Conservation (phyloP, 495 filamentous ascomycete species). For the Penicillium parvum region DNA sequence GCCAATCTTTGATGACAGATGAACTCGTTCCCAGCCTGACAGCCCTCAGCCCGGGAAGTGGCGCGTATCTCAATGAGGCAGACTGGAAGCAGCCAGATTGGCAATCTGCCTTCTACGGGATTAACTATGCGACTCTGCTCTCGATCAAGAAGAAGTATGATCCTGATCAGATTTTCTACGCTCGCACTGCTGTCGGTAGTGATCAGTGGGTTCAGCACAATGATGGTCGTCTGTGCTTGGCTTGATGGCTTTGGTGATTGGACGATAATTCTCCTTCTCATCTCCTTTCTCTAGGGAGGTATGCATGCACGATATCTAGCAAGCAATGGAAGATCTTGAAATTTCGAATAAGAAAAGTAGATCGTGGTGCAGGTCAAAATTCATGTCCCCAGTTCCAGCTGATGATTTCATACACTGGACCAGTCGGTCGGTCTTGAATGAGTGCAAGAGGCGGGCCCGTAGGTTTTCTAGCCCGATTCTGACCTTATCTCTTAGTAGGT, state of each 20-base stretch:
- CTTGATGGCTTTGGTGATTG: slow-evolving; percentile 3
- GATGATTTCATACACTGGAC: too few species aligned
- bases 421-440: too few species aligned
- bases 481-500: too few species aligned
- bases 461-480: too few species aligned
- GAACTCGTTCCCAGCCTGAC: slow-evolving; percentile 7
- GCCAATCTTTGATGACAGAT: slow-evolving; percentile 11
- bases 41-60: slow-evolving; percentile 1
- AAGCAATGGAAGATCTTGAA: too few species aligned
- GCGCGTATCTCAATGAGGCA: slow-evolving; percentile 15
- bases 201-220: slow-evolving; percentile 35
- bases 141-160: slow-evolving; percentile 50
- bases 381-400: too few species aligned
- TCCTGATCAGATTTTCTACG: slow-evolving; percentile 48
- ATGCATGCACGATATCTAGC: too few species aligned
- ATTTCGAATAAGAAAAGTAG: too few species aligned
- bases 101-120: slow-evolving; percentile 12
- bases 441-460: too few species aligned
- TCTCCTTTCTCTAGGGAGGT: too few species aligned
- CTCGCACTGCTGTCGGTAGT: slow-evolving; percentile 43
- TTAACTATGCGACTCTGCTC: slow-evolving; percentile 32
- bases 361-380: too few species aligned
- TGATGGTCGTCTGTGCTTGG: slow-evolving; percentile 27
- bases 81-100: slow-evolving; percentile 15
- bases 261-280: too few species aligned